A percentile compares a stretch with the other conserved stretches of the same genome.
These are phyloP conservation scores for Amphichorda felina DNA, from an alignment of 2,329 filamentous ascomycete genomes.

Conservation along the genomic window DNA sequence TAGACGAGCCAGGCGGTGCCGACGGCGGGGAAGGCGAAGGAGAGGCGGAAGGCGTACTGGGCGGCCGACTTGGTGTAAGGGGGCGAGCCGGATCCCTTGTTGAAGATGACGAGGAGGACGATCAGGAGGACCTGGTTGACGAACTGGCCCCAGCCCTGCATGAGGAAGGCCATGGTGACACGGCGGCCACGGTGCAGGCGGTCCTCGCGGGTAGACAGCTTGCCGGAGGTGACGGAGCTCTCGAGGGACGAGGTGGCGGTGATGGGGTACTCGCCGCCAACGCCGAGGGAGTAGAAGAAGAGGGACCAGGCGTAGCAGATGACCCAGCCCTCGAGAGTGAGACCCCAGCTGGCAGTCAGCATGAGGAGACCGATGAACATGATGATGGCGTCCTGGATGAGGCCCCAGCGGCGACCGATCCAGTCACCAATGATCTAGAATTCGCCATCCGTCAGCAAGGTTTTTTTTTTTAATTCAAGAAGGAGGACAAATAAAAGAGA, in stretches of 20 bases:
- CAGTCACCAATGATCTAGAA: constrained; percentile 50
- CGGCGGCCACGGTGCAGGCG: constrained; percentile 92
- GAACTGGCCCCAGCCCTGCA: constrained; percentile 98
- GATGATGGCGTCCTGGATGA: constrained; percentile 87
- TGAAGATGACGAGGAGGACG: constrained; percentile 76
- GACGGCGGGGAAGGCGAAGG: constrained; percentile 80
- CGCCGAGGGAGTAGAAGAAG: constrained; percentile 59
- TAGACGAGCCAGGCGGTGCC: constrained; percentile 93
- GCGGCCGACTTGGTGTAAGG: constrained; percentile 69
- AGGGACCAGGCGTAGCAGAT: constrained; percentile 94
- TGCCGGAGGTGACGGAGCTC: constrained; percentile 74
- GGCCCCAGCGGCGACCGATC: constrained; percentile 85
- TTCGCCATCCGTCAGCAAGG: not conserved
- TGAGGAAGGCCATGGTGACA: constrained; percentile 90
- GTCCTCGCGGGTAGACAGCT: constrained; percentile 81
- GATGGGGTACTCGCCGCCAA: constrained; percentile 90
- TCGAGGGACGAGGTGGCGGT: constrained; percentile 94
- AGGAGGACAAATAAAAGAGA: constrained; percentile 1
- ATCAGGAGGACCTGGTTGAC: constrained; percentile 88
- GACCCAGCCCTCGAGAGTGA: constrained; percentile 83
- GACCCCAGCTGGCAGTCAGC: constrained; percentile 83
- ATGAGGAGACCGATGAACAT: constrained; percentile 91
- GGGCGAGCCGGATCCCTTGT: constrained; percentile 59
- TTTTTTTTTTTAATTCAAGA: not conserved
- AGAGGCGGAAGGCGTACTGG: constrained; percentile 86